Percentiles rank a stretch among this genome's conserved stretches.
These are phyloP conservation scores for Ganoderma lucidum DNA, from an alignment of 1,284 basidiomycete species.

Conservation along the genomic window DNA sequence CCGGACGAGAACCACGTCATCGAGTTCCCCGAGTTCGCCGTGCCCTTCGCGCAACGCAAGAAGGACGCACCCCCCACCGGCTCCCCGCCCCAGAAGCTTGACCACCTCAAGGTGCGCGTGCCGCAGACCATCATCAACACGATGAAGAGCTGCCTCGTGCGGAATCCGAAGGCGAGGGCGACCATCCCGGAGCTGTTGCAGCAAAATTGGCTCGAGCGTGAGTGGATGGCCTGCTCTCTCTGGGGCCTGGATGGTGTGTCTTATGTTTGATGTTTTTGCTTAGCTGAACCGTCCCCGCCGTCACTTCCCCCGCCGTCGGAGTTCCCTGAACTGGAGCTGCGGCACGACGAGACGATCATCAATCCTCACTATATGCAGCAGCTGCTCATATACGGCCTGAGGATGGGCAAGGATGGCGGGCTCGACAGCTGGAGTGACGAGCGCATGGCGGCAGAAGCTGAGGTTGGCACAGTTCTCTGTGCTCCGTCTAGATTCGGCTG, in stretches of 20 bases:
- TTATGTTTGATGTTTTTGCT: background rate
- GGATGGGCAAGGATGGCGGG: slow-evolving; percentile 49
- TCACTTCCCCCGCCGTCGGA: slow-evolving; percentile 40
- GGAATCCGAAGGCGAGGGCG: slow-evolving; percentile 79
- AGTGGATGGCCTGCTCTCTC: slow-evolving; percentile 26
- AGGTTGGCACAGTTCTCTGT: slow-evolving; percentile 24
- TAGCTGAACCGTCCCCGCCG: slow-evolving; percentile 7
- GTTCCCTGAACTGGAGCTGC: slow-evolving; percentile 40
- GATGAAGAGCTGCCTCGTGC: slow-evolving; percentile 78
- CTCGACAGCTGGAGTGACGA: slow-evolving; percentile 20
- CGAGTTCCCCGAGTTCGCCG: slow-evolving; percentile 73
- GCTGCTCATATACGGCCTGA: slow-evolving; percentile 70
- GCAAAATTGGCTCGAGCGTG: slow-evolving; percentile 72
- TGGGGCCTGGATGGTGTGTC: too few species aligned
- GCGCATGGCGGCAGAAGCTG: slow-evolving; percentile 25
- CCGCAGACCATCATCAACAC: slow-evolving; percentile 73
- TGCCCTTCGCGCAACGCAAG: slow-evolving; percentile 44
- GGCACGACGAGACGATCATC: slow-evolving; percentile 71
- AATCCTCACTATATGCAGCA: slow-evolving; percentile 80
- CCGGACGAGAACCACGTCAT: slow-evolving; percentile 78
- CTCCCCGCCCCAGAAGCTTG: slow-evolving; percentile 61
- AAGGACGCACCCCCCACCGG: slow-evolving; percentile 14
- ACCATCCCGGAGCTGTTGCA: slow-evolving; percentile 82
- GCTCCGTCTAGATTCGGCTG: background rate
- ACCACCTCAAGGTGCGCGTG: slow-evolving; percentile 71